Conservation (phyloP, 352 stramenopile species). For the Chrysophaeum taylorii region DNA sequence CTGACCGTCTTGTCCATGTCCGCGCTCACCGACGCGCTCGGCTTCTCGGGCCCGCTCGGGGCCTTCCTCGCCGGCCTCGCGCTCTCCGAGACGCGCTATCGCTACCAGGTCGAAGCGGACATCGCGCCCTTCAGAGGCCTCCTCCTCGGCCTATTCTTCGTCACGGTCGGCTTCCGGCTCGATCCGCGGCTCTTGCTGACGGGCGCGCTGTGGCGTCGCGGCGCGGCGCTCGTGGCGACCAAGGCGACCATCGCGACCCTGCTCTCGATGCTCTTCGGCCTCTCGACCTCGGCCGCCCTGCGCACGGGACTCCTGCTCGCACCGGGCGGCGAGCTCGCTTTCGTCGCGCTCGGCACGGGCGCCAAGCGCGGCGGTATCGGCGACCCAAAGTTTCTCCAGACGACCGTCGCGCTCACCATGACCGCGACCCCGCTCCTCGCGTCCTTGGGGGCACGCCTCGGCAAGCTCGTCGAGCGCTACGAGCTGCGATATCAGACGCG, state of each 20-base stretch:
- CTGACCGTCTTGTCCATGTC: slow-evolving; percentile 65
- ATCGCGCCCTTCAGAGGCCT: slow-evolving; percentile 68
- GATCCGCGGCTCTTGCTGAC: slow-evolving; percentile 48
- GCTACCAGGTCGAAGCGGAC: slow-evolving; percentile 69
- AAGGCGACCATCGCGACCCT: slow-evolving; percentile 37
- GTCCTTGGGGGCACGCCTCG: slow-evolving; percentile 27
- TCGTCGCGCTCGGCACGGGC: slow-evolving; percentile 67
- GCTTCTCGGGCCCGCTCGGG: slow-evolving; percentile 64
- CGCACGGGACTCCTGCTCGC: slow-evolving; percentile 62
- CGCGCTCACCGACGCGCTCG: slow-evolving; percentile 64
- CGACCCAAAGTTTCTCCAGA: slow-evolving; percentile 45
- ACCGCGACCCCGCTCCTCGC: slow-evolving; percentile 59
- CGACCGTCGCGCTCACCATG: slow-evolving; percentile 66
- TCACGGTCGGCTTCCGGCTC: slow-evolving; percentile 77
- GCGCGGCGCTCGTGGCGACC: slow-evolving; percentile 31
- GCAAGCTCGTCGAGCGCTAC: not conserved
- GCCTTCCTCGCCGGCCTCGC: slow-evolving; percentile 57
- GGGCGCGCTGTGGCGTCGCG: slow-evolving; percentile 25
- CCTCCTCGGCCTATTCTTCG: slow-evolving; percentile 71
- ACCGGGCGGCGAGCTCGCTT: slow-evolving; percentile 68
- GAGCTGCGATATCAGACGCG: too few relatives aligned
- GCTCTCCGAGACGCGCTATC: slow-evolving; percentile 66
- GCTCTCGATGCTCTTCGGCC: slow-evolving; percentile 36
- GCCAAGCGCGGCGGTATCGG: slow-evolving; percentile 55
- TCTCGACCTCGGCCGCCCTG: slow-evolving; percentile 49